phyloP scores from a whole-genome alignment of 495 filamentous ascomycete species.

The Viridothelium virens region DNA sequence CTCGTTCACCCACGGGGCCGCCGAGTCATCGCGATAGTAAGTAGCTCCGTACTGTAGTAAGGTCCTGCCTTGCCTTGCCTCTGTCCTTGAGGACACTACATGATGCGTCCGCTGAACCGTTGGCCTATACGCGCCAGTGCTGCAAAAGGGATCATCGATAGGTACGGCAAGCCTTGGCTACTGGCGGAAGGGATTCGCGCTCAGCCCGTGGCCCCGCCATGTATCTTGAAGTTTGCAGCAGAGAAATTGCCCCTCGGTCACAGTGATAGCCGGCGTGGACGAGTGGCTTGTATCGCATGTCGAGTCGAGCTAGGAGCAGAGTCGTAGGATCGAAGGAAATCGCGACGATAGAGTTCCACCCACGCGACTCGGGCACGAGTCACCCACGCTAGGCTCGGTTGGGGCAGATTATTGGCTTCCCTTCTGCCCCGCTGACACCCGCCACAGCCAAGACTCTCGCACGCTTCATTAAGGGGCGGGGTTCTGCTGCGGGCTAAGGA shows the following conservation, averaged over 20 bases:
- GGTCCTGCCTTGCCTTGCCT: too few relatives aligned
- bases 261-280: neutral
- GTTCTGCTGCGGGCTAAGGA: conserved; percentile 8
- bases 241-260: neutral
- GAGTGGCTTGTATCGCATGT: neutral
- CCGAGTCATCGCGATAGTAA: neutral
- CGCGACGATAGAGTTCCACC: conserved; percentile 5
- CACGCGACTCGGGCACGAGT: conserved; percentile 7
- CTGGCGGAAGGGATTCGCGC: neutral
- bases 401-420: conserved; percentile 7
- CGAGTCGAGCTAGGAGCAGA: neutral
- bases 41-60: too few relatives aligned
- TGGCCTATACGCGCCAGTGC: neutral
- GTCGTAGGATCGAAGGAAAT: conserved; percentile 9
- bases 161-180: neutral
- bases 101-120: neutral
- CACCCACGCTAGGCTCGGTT: neutral
- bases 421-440: conserved; percentile 11
- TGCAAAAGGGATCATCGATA: neutral
- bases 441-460: conserved; percentile 6
- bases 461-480: neutral
- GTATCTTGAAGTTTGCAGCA: neutral
- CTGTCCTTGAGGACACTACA: neutral
- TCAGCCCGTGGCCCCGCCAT: neutral
- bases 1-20: neutral